Conservation (phyloP, 495 filamentous ascomycete genomes). For the Bacidia gigantensis region DNA sequence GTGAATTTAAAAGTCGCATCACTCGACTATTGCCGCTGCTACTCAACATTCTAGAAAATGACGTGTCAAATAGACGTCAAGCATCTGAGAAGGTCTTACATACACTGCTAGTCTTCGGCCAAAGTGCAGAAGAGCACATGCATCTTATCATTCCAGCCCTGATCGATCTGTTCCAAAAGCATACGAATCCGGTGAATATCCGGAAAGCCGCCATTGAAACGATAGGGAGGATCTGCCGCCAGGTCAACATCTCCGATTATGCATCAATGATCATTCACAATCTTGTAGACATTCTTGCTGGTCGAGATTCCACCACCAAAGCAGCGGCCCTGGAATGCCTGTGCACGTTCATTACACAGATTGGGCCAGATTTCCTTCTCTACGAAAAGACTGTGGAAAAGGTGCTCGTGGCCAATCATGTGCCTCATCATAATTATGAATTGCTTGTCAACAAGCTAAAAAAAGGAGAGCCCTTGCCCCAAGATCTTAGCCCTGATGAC, state of each 20-base stretch:
- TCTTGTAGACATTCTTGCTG: constrained; percentile 61
- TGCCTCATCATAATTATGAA: constrained; percentile 78
- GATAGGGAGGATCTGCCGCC: constrained; percentile 80
- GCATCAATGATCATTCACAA: constrained; percentile 91
- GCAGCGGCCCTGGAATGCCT: constrained; percentile 88
- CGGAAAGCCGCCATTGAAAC: constrained; percentile 89
- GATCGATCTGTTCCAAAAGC: constrained; percentile 78
- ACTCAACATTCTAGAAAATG: constrained; percentile 83
- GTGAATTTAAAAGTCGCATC: constrained; percentile 89
- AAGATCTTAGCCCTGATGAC: constrained; percentile 83
- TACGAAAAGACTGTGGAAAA: constrained; percentile 89
- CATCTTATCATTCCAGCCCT: constrained; percentile 96
- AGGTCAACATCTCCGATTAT: constrained; percentile 96
- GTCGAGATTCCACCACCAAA: constrained; percentile 55
- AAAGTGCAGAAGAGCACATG: constrained; percentile 96
- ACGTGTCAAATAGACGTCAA: constrained; percentile 52
- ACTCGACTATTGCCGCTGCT: constrained; percentile 79
- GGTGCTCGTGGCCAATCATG: constrained; percentile 47
- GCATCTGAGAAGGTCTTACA: constrained; percentile 86
- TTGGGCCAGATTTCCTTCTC: constrained; percentile 87
- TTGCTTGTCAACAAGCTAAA: constrained; percentile 81
- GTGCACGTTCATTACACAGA: constrained; percentile 86
- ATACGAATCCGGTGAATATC: constrained; percentile 58
- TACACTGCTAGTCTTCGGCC: constrained; percentile 90
- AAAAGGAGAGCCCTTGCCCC: constrained; percentile 84